Conservation (phyloP, 2,329 filamentous ascomycete species). For the Pestalotiopsis sp. region DNA sequence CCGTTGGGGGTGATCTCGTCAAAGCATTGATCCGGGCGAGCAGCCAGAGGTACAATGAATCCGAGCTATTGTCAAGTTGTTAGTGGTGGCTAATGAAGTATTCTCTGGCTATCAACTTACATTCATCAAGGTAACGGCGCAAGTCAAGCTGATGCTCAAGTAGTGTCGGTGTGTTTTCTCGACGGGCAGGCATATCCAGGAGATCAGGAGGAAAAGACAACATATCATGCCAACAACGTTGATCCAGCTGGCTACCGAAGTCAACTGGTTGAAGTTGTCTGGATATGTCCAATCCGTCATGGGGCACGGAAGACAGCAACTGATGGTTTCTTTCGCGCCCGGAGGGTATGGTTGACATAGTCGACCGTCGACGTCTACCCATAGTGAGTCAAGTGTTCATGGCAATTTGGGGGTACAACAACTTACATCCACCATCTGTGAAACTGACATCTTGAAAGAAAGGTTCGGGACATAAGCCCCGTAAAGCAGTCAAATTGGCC, state of each 20-base stretch:
- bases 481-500: constrained; percentile 8
- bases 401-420: constrained; percentile 1
- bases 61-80: constrained; percentile 62
- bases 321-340: constrained; percentile 39
- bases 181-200: constrained; percentile 78
- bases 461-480: constrained; percentile 61
- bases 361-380: constrained; percentile 55
- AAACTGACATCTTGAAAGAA: constrained; percentile 70
- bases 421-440: constrained; percentile 33
- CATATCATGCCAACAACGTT: constrained; percentile 74
- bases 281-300: constrained; percentile 76
- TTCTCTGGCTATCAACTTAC: constrained; percentile 51
- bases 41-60: constrained; percentile 85
- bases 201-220: constrained; percentile 75
- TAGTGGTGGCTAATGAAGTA: constrained; percentile 6
- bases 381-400: constrained; percentile 21
- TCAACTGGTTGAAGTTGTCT: constrained; percentile 61
- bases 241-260: constrained; percentile 76
- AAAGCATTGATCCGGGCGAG: constrained; percentile 79
- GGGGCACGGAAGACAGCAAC: constrained; percentile 91
- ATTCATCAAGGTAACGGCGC: constrained; percentile 77
- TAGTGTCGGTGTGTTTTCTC: constrained; percentile 94
- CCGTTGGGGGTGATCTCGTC: constrained; percentile 92
- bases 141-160: constrained; percentile 82
- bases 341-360: constrained; percentile 53